Evolutionary conservation across 1,284 basidiomycete species (phyloP).

Genomic region (Thelephora terrestris): DNA sequence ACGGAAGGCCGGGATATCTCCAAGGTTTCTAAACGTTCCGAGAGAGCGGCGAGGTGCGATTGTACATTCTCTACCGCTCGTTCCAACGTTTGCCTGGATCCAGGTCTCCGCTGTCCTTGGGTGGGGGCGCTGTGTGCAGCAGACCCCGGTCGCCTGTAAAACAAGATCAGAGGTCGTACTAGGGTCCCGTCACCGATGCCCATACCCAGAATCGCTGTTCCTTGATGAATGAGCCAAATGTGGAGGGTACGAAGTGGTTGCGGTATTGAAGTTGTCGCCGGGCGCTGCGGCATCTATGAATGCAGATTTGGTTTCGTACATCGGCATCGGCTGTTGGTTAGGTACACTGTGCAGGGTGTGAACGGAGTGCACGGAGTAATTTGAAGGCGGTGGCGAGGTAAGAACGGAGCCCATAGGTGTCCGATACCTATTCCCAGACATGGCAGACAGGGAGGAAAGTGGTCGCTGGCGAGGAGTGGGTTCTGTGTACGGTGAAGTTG

Average conservation of each 20-base stretch:
- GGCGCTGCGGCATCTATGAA: constrained; percentile 42
- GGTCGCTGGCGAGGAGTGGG: constrained; percentile 39
- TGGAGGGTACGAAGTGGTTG: constrained; percentile 26
- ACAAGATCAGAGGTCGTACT: constrained; percentile 26
- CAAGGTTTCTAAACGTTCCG: constrained; percentile 75
- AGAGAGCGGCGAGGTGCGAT: constrained; percentile 80
- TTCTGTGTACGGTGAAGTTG: constrained; percentile 23
- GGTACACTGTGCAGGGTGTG: constrained; percentile 23
- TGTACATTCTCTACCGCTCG: constrained; percentile 78
- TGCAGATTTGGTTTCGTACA: constrained; percentile 61
- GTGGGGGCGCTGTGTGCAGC: no score
- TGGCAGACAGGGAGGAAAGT: constrained; percentile 61
- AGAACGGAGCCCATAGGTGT: constrained; percentile 61
- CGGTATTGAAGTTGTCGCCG: constrained; percentile 10
- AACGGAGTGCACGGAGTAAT: neutral
- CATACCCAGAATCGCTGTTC: constrained; percentile 8
- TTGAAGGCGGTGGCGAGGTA: constrained; percentile 38
- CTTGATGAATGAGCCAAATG: constrained; percentile 15
- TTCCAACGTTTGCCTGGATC: constrained; percentile 37
- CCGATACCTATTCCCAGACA: constrained; percentile 64
- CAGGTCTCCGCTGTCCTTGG: constrained; percentile 23
- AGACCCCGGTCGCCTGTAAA: no score
- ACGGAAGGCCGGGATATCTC: constrained; percentile 29
- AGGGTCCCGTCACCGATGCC: neutral
- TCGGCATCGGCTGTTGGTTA: constrained; percentile 54